Conservation (phyloP, 2,329 filamentous ascomycete genomes). For the Calonectria pseudoturangicola region DNA sequence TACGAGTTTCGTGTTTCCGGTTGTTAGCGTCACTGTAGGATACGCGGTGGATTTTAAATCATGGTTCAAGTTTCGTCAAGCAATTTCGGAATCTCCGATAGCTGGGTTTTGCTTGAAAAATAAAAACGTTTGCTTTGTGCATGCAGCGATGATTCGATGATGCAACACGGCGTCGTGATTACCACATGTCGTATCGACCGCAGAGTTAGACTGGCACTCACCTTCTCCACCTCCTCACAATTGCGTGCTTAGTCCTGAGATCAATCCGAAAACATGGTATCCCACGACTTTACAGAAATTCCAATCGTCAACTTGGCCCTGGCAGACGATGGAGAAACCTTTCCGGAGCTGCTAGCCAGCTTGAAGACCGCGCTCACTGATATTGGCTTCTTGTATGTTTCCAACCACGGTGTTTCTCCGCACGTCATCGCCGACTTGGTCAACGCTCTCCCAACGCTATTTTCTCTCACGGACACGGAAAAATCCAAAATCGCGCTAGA, state of each 20-base stretch:
- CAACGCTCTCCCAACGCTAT: slow-evolving; percentile 64
- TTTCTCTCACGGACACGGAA: slow-evolving; percentile 60
- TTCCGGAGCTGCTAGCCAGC: slow-evolving; percentile 61
- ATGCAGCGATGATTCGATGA: not conserved
- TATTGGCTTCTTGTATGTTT: slow-evolving; percentile 72
- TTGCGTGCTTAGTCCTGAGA: not conserved
- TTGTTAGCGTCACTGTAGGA: too few relatives aligned
- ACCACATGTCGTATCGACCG: not conserved
- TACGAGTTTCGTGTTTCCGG: too few relatives aligned
- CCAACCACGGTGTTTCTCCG: slow-evolving; percentile 67
- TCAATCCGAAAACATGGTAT: not conserved
- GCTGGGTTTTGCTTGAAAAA: not conserved
- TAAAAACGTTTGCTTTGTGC: not conserved
- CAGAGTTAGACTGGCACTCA: not conserved
- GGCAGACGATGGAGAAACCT: slow-evolving; percentile 59
- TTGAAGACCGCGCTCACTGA: slow-evolving; percentile 69
- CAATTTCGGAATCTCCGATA: too few relatives aligned
- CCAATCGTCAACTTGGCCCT: slow-evolving; percentile 70
- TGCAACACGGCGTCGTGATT: not conserved
- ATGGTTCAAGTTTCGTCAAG: too few relatives aligned
- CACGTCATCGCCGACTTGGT: slow-evolving; percentile 61
- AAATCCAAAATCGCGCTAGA: slow-evolving; percentile 66
- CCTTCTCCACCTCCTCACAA: not conserved
- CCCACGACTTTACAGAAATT: slow-evolving; percentile 57
- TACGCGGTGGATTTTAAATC: too few relatives aligned